These are phyloP conservation scores for Sicyos baderoa DNA, from an alignment of 306 rosid genomes.

Conservation along the genomic window DNA sequence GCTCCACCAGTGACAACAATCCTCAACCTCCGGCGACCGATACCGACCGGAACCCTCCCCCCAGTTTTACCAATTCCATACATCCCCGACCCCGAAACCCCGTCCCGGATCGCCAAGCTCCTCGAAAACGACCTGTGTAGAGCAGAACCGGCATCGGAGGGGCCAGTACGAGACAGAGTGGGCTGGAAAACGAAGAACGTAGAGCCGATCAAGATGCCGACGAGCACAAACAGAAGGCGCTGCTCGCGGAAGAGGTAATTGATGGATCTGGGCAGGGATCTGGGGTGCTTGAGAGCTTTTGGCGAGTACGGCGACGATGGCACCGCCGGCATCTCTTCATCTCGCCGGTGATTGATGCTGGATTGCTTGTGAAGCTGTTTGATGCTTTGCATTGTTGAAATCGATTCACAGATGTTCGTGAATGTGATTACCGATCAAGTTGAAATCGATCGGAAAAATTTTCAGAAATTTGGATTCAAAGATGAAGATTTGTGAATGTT, in stretches of 20 bases:
- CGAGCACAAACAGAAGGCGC: conserved; percentile 69
- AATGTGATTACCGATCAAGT: not conserved
- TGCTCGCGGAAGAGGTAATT: conserved; percentile 71
- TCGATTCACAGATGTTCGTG: not conserved
- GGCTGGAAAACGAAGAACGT: conserved; percentile 84
- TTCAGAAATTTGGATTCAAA: conserved; percentile 5
- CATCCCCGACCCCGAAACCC: conserved; percentile 2
- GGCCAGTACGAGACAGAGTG: conserved; percentile 54
- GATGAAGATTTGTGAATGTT: not conserved
- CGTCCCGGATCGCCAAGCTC: conserved; percentile 16
- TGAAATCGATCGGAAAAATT: not conserved
- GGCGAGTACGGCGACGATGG: conserved; percentile 58
- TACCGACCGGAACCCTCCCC: conserved; percentile 46
- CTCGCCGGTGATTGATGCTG: conserved; percentile 55
- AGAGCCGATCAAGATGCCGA: conserved; percentile 79
- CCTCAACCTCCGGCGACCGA: conserved; percentile 62
- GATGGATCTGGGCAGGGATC: conserved; percentile 87
- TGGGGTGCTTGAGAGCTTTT: conserved; percentile 52
- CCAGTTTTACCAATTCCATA: conserved; percentile 26
- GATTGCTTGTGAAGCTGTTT: conserved; percentile 65
- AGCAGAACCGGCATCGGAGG: conserved; percentile 35
- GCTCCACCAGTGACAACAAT: conserved; percentile 93
- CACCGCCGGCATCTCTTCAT: conserved; percentile 47
- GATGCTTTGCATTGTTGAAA: conserved; percentile 29
- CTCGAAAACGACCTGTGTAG: conserved; percentile 20